Evolutionary conservation across 2,329 filamentous ascomycete species (phyloP), one percentile per base, ranked within the genome.

Genomic region (Exserohilum rostratum): DNA sequence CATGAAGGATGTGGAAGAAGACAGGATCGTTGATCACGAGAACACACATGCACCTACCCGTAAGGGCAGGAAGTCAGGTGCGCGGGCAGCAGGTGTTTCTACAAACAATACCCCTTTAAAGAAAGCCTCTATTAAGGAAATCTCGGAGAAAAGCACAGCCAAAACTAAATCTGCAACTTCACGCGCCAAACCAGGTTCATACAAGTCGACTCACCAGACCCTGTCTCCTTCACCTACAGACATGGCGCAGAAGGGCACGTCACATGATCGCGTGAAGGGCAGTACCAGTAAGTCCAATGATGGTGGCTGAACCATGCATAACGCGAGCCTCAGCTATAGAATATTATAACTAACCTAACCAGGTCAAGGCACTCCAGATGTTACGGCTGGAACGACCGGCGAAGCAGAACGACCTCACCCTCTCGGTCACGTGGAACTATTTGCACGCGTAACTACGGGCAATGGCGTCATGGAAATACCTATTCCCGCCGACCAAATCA

Each of bases 391-490:
- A 18, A 27, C 2, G 11, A 13, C 30, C 12, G 40, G 38, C 6
- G 44, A 3, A 3, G 3, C 13, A n/a, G 27, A 17, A 17, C 12
- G 13, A 2, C 25, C 30, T 6, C n/a, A 46, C 4, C 11, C 15
- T n/a, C 50, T 33, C 12, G 34, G 55, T 15, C 52, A 52, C 10
- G 34, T 55, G 15, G 44, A 58, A 7, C 45, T 55, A 9, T 29
- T 55, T 13, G 52, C 55, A 10, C 55, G 52, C 13, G 44, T 51
- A 30, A 55, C 33, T 20, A 55, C 52, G 6, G 15, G 37, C 6
- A 33, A 30, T n/a, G 48, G 48, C n/a, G 20, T 25, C 9, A 37
- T 55, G n/a, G 50, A 53, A 10, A n/a, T 57, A 9, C 53, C 57
- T 2, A 53, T 59, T 29, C 40, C 39, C 2, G 17, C 47, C 7